Evolutionary conservation across 2,329 filamentous ascomycete species (phyloP).

Genomic region (Paecilomyces sp.): DNA sequence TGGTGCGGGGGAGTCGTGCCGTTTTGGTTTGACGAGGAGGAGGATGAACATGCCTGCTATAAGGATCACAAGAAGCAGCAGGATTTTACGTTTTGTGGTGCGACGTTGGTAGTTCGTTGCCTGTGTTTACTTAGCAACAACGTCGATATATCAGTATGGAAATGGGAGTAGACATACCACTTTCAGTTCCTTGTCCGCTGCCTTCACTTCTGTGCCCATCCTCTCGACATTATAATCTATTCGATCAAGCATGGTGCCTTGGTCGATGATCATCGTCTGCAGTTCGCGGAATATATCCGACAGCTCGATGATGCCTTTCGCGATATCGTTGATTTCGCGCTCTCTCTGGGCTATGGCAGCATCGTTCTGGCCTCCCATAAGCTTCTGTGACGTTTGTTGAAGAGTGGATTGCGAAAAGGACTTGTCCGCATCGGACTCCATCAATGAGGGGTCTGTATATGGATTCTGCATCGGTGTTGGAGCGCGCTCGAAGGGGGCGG

Average conservation of each 20-base stretch:
- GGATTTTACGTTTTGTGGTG: conserved; percentile 85
- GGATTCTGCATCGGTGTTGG: conserved; percentile 50
- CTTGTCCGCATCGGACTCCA: conserved; percentile 90
- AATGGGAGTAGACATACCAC: conserved; percentile 44
- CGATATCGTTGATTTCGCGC: conserved; percentile 94
- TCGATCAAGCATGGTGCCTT: conserved; percentile 83
- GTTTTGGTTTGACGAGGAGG: conserved; percentile 70
- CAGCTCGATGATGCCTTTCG: conserved; percentile 94
- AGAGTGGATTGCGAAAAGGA: conserved; percentile 86
- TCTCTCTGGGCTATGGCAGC: conserved; percentile 83
- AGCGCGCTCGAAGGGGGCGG: conserved; percentile 43
- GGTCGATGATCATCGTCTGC: conserved; percentile 90
- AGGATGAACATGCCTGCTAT: conserved; percentile 84
- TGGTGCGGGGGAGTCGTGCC: conserved; percentile 13
- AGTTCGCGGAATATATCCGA: conserved; percentile 95
- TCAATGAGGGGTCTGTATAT: conserved; percentile 78
- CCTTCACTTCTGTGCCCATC: conserved; percentile 90
- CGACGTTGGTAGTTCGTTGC: conserved; percentile 83
- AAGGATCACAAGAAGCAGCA: conserved; percentile 76
- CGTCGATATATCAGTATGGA: not conserved
- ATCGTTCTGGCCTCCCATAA: conserved; percentile 57
- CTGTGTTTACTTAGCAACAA: conserved; percentile 14
- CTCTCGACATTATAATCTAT: conserved; percentile 98
- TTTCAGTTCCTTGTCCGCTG: conserved; percentile 83
- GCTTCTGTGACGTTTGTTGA: conserved; percentile 63